Base-by-base conservation (phyloP, 2,329 filamentous ascomycete genomes). In the Penicillium corylophilum region DNA sequence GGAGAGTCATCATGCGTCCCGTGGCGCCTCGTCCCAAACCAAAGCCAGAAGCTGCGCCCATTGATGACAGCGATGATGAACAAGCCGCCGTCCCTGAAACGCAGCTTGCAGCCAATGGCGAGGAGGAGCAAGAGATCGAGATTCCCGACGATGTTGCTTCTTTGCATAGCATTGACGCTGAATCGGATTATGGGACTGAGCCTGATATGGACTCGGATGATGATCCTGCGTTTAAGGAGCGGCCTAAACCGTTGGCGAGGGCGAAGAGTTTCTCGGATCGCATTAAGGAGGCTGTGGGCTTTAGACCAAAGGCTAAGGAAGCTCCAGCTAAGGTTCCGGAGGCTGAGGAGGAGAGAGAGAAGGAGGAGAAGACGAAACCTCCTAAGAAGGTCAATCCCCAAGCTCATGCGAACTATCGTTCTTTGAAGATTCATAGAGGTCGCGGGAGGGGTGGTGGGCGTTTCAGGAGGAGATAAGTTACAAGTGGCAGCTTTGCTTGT, bases 331-430 rank as follows among this genome's bases (percentile, higher is more conserved):
- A 63, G 23, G 46, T 55, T 2, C 52, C 50, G 28, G 20, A 39
- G 31, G 50, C 46, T 22, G 58, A 66, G 46, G 52, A 59, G 31
- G 47, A 61, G 22, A n/a, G n/a, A n/a, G 57, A 64, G 35, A 60
- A 61, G 31, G 64, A 66, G 40, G 56, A 64, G 28, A 60, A 56
- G 12, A 46, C 57, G 26, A 65, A 70, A 29, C 39, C 41, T 28
- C 39, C 41, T 28, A 46, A 36, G 35, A 77, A 72, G 56, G 61
- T 77, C 49, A 77, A 77, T 41, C 69, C 74, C 0, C 66, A 73
- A 41, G 72, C 76, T 15, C 76, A 79, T 67, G 74, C 75, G 15
- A 79, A 79, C 56, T 79, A 76, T 52, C 67, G 75, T 13, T 72
- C 74, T 10, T 54, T 79, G 56, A 79, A 77, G 57, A 76, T 79